A percentile compares a stretch with the other conserved stretches of the same genome.
Evolutionary conservation across 2,329 filamentous ascomycete genomes (phyloP).

Genomic region (Paraconiothyrium brasiliense): DNA sequence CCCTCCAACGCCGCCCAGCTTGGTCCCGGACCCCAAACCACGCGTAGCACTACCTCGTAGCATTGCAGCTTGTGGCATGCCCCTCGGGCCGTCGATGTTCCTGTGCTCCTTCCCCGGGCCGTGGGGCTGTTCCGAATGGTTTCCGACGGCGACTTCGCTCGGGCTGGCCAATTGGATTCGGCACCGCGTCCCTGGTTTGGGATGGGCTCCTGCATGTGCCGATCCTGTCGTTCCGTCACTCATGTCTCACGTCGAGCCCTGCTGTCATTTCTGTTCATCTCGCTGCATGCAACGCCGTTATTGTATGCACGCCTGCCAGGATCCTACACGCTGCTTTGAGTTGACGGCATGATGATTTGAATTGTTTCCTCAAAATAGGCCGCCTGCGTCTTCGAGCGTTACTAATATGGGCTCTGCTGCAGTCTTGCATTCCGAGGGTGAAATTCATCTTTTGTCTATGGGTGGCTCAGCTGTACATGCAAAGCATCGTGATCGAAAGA

Average conservation of each 20-base stretch:
- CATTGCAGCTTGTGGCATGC: conserved; percentile 23
- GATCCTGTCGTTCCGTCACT: conserved; percentile 5
- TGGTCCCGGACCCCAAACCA: conserved; percentile 17
- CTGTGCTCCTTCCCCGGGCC: conserved; percentile 14
- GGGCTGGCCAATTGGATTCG: conserved; percentile 26
- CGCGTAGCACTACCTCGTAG: conserved; percentile 22
- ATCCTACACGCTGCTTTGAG: neutral
- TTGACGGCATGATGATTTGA: neutral
- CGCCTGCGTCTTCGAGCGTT: too few species aligned
- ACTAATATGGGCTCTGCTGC: too few species aligned
- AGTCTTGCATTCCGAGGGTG: too few species aligned
- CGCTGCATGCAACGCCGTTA: conserved; percentile 1
- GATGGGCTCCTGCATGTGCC: conserved; percentile 17
- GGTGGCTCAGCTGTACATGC: too few species aligned
- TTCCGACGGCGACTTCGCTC: conserved; percentile 7
- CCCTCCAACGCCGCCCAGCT: neutral
- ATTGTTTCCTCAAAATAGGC: neutral
- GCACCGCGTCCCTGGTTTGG: conserved; percentile 29
- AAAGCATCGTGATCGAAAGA: too few species aligned
- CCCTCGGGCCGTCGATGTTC: conserved; percentile 15
- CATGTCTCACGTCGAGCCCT: neutral
- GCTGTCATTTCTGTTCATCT: conserved; percentile 1
- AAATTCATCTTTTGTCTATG: too few species aligned
- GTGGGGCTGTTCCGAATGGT: conserved; percentile 13
- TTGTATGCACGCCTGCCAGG: neutral